A percentile compares a stretch with the other conserved stretches of the same genome.
phyloP scores from a whole-genome alignment of 768 basidiomycete species.

The Amanita fuliginea region DNA sequence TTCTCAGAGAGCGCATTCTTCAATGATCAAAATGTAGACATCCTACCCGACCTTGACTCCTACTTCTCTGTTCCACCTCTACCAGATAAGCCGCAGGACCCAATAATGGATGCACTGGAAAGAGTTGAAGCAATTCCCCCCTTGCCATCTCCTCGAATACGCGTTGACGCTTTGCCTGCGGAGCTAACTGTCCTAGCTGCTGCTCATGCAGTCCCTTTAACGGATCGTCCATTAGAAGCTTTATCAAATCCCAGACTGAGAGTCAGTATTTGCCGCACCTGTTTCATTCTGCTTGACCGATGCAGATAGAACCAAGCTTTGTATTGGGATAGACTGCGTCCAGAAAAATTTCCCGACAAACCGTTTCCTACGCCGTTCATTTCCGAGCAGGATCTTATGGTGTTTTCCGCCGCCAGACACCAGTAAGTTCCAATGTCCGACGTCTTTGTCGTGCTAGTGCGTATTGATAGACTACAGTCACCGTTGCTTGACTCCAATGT shows the following conservation, averaged over 20 bases:
- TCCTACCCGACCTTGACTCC: conserved; percentile 29
- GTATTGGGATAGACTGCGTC: conserved; percentile 55
- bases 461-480: conserved; percentile 34
- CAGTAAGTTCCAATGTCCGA: conserved; percentile 30
- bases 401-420: conserved; percentile 47
- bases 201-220: background rate
- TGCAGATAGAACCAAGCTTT: conserved; percentile 31
- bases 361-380: conserved; percentile 43
- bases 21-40: conserved; percentile 6
- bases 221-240: conserved; percentile 5
- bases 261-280: conserved; percentile 10
- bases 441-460: background rate
- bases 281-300: conserved; percentile 4
- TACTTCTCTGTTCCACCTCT: conserved; percentile 56
- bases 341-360: conserved; percentile 16
- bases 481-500: conserved; percentile 25
- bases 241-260: background rate
- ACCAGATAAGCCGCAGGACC: conserved; percentile 67
- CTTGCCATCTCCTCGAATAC: conserved; percentile 8
- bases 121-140: conserved; percentile 13
- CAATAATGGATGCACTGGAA: conserved; percentile 53
- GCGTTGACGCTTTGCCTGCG: conserved; percentile 12
- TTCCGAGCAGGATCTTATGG: conserved; percentile 48
- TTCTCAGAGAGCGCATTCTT: background rate
- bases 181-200: conserved; percentile 18